Percentiles rank a stretch among this genome's conserved stretches.
phyloP scores from a whole-genome alignment of 1,284 basidiomycete genomes.

The Grifola frondosa region DNA sequence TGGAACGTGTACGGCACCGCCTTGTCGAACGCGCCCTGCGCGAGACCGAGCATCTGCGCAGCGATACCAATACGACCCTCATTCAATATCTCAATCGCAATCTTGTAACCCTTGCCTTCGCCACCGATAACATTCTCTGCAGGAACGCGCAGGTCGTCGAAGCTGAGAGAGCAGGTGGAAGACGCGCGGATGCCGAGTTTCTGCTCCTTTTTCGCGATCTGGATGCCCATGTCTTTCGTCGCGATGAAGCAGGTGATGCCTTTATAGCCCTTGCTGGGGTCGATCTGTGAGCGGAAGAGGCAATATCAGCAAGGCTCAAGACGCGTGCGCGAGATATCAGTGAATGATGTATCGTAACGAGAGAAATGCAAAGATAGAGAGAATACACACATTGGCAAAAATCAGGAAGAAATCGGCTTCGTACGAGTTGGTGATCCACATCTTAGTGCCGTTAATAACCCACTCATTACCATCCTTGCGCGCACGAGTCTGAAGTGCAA shows the following conservation, averaged over 20 bases:
- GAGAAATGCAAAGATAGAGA: neutral
- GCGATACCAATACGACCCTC: constrained; percentile 98
- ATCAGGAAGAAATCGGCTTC: constrained; percentile 95
- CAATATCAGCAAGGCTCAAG: neutral
- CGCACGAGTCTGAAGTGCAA: constrained; percentile 92
- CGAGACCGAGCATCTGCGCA: constrained; percentile 95
- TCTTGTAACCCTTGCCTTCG: constrained; percentile 95
- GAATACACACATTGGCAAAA: constrained; percentile 79
- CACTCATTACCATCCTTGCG: constrained; percentile 83
- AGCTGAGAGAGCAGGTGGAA: constrained; percentile 95
- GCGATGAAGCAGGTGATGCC: constrained; percentile 98
- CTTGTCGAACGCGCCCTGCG: constrained; percentile 95
- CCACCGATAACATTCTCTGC: constrained; percentile 93
- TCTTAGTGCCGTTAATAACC: constrained; percentile 93
- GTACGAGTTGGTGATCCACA: constrained; percentile 99
- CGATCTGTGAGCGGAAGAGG: constrained; percentile 46
- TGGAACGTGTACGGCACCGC: constrained; percentile 92
- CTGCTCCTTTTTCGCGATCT: constrained; percentile 99
- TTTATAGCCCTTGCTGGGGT: constrained; percentile 96
- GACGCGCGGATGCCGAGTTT: constrained; percentile 97
- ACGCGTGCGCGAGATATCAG: no score
- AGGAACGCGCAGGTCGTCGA: constrained; percentile 93
- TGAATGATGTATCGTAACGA: no score
- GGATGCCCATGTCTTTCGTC: constrained; percentile 94
- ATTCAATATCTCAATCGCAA: constrained; percentile 97